These are phyloP conservation scores for Suhomyces bokatorum DNA, from an alignment of 1,139 yeast species.

Conservation along the genomic window DNA sequence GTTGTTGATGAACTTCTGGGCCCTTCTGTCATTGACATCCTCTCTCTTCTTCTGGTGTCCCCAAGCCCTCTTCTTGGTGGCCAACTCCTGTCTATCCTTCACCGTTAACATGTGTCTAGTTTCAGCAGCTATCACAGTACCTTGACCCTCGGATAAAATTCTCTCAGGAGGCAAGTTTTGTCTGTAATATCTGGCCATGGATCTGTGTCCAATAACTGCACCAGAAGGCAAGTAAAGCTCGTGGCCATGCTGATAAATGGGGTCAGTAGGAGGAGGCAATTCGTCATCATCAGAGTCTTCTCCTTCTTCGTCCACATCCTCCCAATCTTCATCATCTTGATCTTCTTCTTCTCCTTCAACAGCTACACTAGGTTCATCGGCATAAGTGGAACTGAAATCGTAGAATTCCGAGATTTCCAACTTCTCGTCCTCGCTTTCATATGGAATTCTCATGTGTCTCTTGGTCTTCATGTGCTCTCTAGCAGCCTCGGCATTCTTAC, in stretches of 20 bases:
- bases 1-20: slow-evolving; percentile 77
- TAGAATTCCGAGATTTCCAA: slow-evolving; percentile 80
- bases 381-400: slow-evolving; percentile 75
- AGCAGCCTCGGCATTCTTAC: slow-evolving; percentile 78
- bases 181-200: slow-evolving; percentile 81
- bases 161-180: slow-evolving; percentile 74
- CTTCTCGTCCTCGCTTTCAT: slow-evolving; percentile 79
- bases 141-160: slow-evolving; percentile 82
- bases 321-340: slow-evolving; percentile 51
- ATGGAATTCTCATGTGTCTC: slow-evolving; percentile 87
- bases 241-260: slow-evolving; percentile 57
- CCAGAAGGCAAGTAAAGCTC: slow-evolving; percentile 89
- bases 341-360: slow-evolving; percentile 19
- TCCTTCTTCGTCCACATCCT: slow-evolving; percentile 22
- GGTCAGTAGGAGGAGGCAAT: slow-evolving; percentile 23
- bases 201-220: slow-evolving; percentile 83
- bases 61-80: slow-evolving; percentile 77
- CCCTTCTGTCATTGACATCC: slow-evolving; percentile 74
- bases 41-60: slow-evolving; percentile 63
- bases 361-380: slow-evolving; percentile 22
- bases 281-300: slow-evolving; percentile 43
- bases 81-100: slow-evolving; percentile 53
- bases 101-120: slow-evolving; percentile 66
- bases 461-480: slow-evolving; percentile 87
- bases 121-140: slow-evolving; percentile 92